phyloP scores from a whole-genome alignment of 768 basidiomycete species.

The Ramaria sp. region DNA sequence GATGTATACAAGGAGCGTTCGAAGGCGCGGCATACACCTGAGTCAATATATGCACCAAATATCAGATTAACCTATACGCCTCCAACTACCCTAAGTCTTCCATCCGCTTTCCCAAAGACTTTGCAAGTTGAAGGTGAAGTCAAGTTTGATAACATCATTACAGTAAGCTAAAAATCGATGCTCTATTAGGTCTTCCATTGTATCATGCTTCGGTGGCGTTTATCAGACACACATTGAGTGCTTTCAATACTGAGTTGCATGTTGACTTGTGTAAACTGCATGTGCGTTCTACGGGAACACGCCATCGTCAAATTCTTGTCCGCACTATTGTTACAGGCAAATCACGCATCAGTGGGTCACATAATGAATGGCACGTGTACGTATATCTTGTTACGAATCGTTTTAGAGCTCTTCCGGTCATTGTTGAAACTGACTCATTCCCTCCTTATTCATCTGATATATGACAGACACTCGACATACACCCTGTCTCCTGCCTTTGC shows the following conservation, averaged over 20 bases:
- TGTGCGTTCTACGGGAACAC: constrained; percentile 19
- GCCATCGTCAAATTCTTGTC: constrained; percentile 47
- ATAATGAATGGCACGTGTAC: constrained; percentile 66
- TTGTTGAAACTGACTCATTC: too few species aligned
- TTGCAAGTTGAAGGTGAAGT: constrained; percentile 57
- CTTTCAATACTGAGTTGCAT: constrained; percentile 56
- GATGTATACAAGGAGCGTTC: neutral
- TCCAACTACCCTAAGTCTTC: constrained; percentile 39
- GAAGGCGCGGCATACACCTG: constrained; percentile 1
- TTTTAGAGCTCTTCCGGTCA: neutral
- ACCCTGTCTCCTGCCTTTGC: constrained; percentile 58
- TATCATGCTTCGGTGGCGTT: constrained; percentile 64
- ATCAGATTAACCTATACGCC: constrained; percentile 60
- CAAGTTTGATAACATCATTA: neutral
- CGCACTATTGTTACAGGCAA: constrained; percentile 45
- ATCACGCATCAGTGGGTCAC: constrained; percentile 51
- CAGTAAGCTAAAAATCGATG: neutral
- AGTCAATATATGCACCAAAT: constrained; percentile 45
- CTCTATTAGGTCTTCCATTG: constrained; percentile 48
- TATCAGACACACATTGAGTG: constrained; percentile 63
- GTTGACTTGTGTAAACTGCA: constrained; percentile 45
- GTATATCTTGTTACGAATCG: constrained; percentile 20
- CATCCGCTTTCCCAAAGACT: constrained; percentile 58
- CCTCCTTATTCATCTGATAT: too few species aligned
- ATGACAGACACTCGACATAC: constrained; percentile 59